Evolutionary conservation across 768 basidiomycete species (phyloP).

Genomic region (Podaxis mareebaensis): DNA sequence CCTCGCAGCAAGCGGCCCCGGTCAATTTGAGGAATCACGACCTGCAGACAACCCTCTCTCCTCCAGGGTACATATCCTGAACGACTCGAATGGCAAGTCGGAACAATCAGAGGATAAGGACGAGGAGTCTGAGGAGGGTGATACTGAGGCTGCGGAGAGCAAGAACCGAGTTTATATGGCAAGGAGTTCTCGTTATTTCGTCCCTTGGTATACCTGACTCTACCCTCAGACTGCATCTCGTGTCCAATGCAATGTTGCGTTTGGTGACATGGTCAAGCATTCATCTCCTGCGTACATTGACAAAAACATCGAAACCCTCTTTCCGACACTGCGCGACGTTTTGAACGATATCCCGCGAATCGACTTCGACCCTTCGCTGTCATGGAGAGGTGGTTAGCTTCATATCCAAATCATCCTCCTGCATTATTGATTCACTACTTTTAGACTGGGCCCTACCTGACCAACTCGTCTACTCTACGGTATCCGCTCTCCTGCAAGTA

Average conservation of each 20-base stretch:
- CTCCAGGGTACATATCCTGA: constrained; percentile 54
- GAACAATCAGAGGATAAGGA: constrained; percentile 19
- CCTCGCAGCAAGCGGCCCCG: constrained; percentile 56
- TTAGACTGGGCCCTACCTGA: constrained; percentile 89
- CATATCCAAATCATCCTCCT: background rate
- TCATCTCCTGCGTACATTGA: constrained; percentile 55
- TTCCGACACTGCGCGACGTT: constrained; percentile 65
- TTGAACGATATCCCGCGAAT: constrained; percentile 72
- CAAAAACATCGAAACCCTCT: constrained; percentile 49
- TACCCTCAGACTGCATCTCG: constrained; percentile 60
- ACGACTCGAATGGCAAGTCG: background rate
- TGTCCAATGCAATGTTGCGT: constrained; percentile 81
- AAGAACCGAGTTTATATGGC: constrained; percentile 55
- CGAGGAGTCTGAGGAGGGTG: constrained; percentile 24
- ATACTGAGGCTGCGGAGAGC: constrained; percentile 23
- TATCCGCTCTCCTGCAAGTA: constrained; percentile 72
- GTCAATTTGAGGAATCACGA: constrained; percentile 40
- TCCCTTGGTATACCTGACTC: background rate
- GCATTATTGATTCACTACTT: constrained; percentile 12
- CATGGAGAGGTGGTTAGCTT: constrained; percentile 68
- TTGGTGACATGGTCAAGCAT: constrained; percentile 74
- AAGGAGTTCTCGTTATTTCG: constrained; percentile 21
- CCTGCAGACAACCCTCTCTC: constrained; percentile 57
- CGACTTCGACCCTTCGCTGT: constrained; percentile 76
- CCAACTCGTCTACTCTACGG: constrained; percentile 77